Evolutionary conservation across 2,329 filamentous ascomycete species (phyloP).

Genomic region (Monosporascus sp.): DNA sequence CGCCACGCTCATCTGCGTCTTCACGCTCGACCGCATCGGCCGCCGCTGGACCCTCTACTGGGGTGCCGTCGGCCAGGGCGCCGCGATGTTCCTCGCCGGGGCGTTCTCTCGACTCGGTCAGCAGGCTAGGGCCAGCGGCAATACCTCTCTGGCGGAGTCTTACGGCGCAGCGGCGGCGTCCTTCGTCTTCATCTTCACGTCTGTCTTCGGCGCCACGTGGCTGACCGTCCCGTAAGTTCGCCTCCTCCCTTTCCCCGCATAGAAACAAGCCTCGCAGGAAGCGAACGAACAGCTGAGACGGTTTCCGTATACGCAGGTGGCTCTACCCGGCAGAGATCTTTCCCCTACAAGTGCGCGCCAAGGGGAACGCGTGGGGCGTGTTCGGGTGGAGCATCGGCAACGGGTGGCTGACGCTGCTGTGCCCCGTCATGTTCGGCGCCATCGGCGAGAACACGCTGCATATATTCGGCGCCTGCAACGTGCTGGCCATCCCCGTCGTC

Average conservation of each 20-base stretch:
- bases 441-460: conserved; percentile 68
- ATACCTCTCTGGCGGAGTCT: conserved; percentile 38
- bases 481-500: conserved; percentile 61
- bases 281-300: neutral
- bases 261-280: neutral
- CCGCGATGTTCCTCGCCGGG: conserved; percentile 63
- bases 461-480: conserved; percentile 65
- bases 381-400: conserved; percentile 74
- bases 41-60: conserved; percentile 65
- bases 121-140: conserved; percentile 38
- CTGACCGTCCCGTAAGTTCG: conserved; percentile 37
- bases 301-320: conserved; percentile 41
- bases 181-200: conserved; percentile 66
- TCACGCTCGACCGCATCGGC: conserved; percentile 64
- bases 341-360: conserved; percentile 63
- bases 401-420: conserved; percentile 44
- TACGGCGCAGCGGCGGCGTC: conserved; percentile 61
- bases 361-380: conserved; percentile 71
- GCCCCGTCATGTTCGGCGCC: conserved; percentile 27
- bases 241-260: neutral
- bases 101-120: conserved; percentile 53
- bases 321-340: conserved; percentile 70
- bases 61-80: conserved; percentile 58
- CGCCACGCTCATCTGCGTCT: conserved; percentile 62
- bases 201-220: conserved; percentile 60